Conservation (phyloP, 2,329 filamentous ascomycete species). For the Epichloe baconii region DNA sequence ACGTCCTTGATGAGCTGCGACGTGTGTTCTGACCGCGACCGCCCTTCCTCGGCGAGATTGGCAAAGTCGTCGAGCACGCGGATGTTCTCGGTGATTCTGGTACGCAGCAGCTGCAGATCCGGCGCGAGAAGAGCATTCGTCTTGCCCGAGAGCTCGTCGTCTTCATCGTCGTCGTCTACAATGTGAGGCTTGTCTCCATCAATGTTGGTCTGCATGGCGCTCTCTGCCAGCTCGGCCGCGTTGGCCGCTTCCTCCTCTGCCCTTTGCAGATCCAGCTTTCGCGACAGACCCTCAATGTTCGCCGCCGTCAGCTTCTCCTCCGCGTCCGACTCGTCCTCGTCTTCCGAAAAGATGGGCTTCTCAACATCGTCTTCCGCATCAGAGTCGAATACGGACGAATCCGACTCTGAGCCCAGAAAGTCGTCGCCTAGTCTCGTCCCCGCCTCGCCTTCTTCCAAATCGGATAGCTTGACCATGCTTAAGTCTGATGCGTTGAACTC, state of each 20-base stretch:
- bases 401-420: conserved; percentile 42
- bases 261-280: conserved; percentile 66
- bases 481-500: conserved; percentile 34
- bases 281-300: conserved; percentile 86
- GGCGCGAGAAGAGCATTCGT: conserved; percentile 60
- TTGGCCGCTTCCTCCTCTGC: conserved; percentile 72
- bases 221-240: conserved; percentile 73
- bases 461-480: conserved; percentile 24
- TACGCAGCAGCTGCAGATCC: conserved; percentile 78
- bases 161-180: conserved; percentile 46
- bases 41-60: conserved; percentile 64
- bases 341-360: conserved; percentile 78
- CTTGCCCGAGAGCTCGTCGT: conserved; percentile 45
- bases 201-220: conserved; percentile 87
- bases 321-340: conserved; percentile 76
- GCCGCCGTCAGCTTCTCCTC: conserved; percentile 88
- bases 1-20: conserved; percentile 80
- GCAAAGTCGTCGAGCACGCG: conserved; percentile 82
- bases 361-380: conserved; percentile 43
- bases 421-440: conserved; percentile 36
- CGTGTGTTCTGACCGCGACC: conserved; percentile 80
- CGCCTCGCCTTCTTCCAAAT: conserved; percentile 28
- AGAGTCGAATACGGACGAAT: conserved; percentile 55
- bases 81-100: conserved; percentile 83
- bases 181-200: conserved; percentile 59